Evolutionary conservation across 2,329 filamentous ascomycete genomes (phyloP).

Genomic region (Lojkania enalia): DNA sequence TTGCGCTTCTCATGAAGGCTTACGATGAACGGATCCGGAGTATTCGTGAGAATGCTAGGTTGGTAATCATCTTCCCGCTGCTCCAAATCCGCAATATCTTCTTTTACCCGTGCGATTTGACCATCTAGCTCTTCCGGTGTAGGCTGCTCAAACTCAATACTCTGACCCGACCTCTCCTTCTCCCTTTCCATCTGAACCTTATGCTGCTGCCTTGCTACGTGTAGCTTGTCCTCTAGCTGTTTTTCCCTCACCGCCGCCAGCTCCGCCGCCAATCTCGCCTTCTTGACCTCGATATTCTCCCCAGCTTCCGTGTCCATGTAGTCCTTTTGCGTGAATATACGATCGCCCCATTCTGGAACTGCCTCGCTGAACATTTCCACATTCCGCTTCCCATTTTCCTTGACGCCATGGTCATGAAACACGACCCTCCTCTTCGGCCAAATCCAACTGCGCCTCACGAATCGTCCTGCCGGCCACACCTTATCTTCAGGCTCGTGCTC

Average conservation of each 20-base stretch:
- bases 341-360: not conserved
- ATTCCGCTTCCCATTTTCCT: not conserved
- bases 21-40: no score
- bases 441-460: constrained; percentile 20
- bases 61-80: no score
- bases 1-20: no score
- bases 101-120: no score
- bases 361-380: not conserved
- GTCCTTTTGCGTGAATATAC: not conserved
- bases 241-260: not conserved
- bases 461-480: constrained; percentile 18
- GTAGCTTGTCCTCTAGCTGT: not conserved
- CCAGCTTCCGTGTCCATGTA: not conserved
- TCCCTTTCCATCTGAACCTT: no score
- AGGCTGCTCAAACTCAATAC: no score
- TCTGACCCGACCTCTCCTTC: no score
- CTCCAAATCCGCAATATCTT: no score
- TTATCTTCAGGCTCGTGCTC: constrained; percentile 10
- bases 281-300: not conserved
- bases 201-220: no score
- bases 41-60: no score
- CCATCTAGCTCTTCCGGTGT: no score
- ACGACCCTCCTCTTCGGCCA: not conserved
- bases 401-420: not conserved
- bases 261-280: not conserved